Evolutionary conservation across 768 basidiomycete species (phyloP), one percentile per base, ranked within the genome.

Genomic region (Russula sp.): DNA sequence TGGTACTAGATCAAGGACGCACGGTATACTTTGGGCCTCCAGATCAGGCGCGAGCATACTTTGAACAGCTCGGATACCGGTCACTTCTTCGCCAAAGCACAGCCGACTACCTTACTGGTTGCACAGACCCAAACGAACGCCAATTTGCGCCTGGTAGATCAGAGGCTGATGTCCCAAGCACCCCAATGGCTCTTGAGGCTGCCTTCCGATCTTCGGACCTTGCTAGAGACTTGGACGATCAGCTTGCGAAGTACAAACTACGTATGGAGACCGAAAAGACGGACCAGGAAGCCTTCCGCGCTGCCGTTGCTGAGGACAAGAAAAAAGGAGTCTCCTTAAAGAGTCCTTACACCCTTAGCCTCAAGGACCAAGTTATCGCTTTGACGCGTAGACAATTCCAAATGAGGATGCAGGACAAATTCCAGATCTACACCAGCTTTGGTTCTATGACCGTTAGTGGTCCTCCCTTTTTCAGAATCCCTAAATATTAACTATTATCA

Each of bases 91-190:
- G 92, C 42, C 92, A 94, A 75, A 92, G 85, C 69, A 91, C 89
- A 11, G 85, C 92, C n/a, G 92, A 94, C 73, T 94, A 91, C 73
- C 81, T 94, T 22, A 90, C 89, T 22, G 87, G 87, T 6, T 88
- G 86, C 73, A 89, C 94, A 2, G 90, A 91, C 69, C 82, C 86
- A 0, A 91, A 93, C 68, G 92, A 96, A 75, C 88, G 93, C 31
- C 87, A 86, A 71, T 87, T 89, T 68, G 82, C 84, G 0, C 75
- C 81, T 2, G 89, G 86, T 6, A 81, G 79, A 27, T 83, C 85
- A 10, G 78, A 76, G 13, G 65, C 66, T 1, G 79, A 85, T 65
- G 86, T 86, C 0, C 91, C 89, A 0, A 83, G 83, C 6, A 81
- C 88, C 0, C 85, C 93, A 0, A 77, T 82, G 53, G 81, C 78